phyloP scores from a whole-genome alignment of 306 rosid species.

The Fragaria nilgerrensis region DNA sequence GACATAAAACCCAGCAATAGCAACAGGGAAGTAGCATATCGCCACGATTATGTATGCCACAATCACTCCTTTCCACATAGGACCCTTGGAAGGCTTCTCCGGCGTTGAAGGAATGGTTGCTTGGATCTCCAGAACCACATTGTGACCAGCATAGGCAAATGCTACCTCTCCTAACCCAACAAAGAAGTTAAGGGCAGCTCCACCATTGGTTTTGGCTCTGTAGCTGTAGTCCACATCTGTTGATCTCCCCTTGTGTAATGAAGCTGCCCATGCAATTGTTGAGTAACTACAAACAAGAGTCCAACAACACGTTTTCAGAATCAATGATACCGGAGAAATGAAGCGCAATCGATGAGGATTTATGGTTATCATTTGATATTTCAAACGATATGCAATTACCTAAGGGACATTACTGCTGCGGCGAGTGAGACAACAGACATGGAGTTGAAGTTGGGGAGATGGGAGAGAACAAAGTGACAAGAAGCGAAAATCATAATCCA shows the following conservation, averaged over 20 bases:
- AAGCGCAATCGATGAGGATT: background rate
- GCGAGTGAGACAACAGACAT: conserved; percentile 57
- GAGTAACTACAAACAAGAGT: conserved; percentile 49
- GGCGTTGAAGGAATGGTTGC: conserved; percentile 89
- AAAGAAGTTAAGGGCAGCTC: conserved; percentile 48
- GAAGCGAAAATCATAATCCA: conserved; percentile 63
- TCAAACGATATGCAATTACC: conserved; percentile 26
- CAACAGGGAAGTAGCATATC: conserved; percentile 75
- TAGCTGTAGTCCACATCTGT: conserved; percentile 43
- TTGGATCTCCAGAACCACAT: conserved; percentile 80
- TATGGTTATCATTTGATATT: background rate
- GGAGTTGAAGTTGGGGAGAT: conserved; percentile 78
- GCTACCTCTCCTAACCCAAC: conserved; percentile 69
- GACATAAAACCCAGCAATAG: conserved; percentile 53
- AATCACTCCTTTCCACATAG: conserved; percentile 82
- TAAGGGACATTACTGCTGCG: conserved; percentile 76
- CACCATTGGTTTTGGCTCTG: conserved; percentile 21
- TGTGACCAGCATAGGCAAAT: conserved; percentile 90
- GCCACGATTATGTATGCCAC: conserved; percentile 74
- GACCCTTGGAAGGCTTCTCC: conserved; percentile 70
- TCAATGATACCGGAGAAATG: background rate
- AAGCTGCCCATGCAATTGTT: conserved; percentile 70
- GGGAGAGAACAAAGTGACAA: conserved; percentile 55
- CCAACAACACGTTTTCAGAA: background rate
- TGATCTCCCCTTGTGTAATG: conserved; percentile 37